Conservation (phyloP, 2,329 filamentous ascomycete genomes). For the Colletotrichum simmondsii region DNA sequence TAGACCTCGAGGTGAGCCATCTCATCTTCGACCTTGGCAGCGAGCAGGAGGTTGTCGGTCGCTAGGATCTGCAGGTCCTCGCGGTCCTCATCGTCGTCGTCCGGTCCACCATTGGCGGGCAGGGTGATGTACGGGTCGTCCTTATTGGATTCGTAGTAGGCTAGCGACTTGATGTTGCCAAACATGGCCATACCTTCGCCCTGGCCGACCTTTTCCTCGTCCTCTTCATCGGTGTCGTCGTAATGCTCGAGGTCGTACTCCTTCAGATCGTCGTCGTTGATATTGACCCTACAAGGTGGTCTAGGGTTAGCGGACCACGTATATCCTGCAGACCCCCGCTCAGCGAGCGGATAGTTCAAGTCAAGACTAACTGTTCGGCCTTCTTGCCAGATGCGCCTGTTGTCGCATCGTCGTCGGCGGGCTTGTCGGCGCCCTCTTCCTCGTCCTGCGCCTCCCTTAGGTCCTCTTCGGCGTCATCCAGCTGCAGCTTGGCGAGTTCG, state of each 20-base stretch:
- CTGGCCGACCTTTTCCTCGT: slow-evolving; percentile 56
- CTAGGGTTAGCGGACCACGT: slow-evolving; percentile 34
- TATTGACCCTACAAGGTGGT: slow-evolving; percentile 57
- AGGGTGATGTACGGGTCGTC: slow-evolving; percentile 98
- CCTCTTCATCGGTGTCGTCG: slow-evolving; percentile 78
- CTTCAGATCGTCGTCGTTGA: slow-evolving; percentile 87
- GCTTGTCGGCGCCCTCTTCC: slow-evolving; percentile 33
- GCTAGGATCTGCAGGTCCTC: slow-evolving; percentile 94
- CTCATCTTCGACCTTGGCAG: slow-evolving; percentile 96
- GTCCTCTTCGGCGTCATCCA: slow-evolving; percentile 92
- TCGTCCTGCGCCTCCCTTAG: slow-evolving; percentile 74
- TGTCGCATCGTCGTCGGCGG: slow-evolving; percentile 35
- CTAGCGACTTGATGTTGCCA: slow-evolving; percentile 91
- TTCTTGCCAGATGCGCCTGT: slow-evolving; percentile 39
- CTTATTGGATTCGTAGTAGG: slow-evolving; percentile 93
- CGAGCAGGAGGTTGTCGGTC: slow-evolving; percentile 91
- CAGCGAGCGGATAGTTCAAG: not conserved
- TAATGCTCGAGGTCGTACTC: slow-evolving; percentile 98
- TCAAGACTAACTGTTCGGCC: slow-evolving; percentile 44
- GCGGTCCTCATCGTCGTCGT: slow-evolving; percentile 87
- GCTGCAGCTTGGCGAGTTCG: slow-evolving; percentile 78
- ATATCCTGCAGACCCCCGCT: not conserved
- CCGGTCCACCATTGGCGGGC: slow-evolving; percentile 71
- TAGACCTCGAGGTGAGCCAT: slow-evolving; percentile 97
- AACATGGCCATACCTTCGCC: slow-evolving; percentile 89